Evolutionary conservation across 257 asterid species (phyloP).

Genomic region (Voacanga thouarsii): DNA sequence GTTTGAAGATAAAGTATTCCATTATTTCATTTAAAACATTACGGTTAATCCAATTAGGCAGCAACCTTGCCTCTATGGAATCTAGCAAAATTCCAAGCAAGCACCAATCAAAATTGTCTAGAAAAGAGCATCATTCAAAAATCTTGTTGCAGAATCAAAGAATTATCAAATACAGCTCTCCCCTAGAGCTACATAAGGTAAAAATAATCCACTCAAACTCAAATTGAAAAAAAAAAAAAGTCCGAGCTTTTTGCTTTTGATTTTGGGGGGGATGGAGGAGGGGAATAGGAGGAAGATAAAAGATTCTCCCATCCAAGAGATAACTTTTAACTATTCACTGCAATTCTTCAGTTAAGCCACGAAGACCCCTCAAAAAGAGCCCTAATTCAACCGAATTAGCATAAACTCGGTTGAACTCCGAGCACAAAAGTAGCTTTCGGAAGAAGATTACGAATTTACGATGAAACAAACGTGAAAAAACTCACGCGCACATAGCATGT

Average conservation of each 20-base stretch:
- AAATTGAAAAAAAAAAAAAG: background rate
- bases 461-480: background rate
- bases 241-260: background rate
- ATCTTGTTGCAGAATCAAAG: background rate
- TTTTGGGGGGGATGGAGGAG: too few species aligned
- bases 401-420: background rate
- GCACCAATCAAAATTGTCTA: background rate
- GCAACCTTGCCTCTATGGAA: too few species aligned
- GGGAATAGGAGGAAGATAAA: too few species aligned
- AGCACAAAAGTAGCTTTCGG: background rate
- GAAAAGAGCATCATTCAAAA: background rate
- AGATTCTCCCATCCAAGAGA: too few species aligned
- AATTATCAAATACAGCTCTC: background rate
- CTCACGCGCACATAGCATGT: background rate
- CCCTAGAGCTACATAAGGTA: background rate
- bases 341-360: background rate
- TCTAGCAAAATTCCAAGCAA: too few species aligned
- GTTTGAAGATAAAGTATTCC: too few species aligned
- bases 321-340: too few species aligned
- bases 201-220: background rate
- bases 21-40: too few species aligned
- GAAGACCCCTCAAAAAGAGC: background rate
- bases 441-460: background rate
- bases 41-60: too few species aligned
- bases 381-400: slow-evolving; percentile 5